Evolutionary conservation across 805 yeast species (phyloP).

Genomic region (Candida ovalis): DNA sequence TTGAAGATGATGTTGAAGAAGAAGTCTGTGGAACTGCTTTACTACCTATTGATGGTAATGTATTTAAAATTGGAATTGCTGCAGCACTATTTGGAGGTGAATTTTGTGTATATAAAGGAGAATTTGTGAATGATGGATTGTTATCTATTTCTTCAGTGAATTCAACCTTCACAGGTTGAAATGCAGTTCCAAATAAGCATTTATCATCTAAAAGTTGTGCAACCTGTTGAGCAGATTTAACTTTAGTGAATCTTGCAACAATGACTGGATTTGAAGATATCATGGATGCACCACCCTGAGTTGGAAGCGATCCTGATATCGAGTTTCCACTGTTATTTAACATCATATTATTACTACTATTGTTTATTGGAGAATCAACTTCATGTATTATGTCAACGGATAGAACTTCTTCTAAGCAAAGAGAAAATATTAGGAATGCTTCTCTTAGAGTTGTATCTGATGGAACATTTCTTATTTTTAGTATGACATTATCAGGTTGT

Average conservation of each 20-base stretch:
- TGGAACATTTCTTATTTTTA: slow-evolving; percentile 57
- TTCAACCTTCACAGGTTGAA: slow-evolving; percentile 40
- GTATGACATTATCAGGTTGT: slow-evolving; percentile 12
- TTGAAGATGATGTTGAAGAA: slow-evolving; percentile 5
- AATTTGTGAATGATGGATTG: slow-evolving; percentile 8
- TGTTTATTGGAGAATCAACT: slow-evolving; percentile 17
- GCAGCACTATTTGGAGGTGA: slow-evolving; percentile 15
- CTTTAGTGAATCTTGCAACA: slow-evolving; percentile 42
- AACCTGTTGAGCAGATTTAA: slow-evolving; percentile 40
- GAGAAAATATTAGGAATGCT: slow-evolving; percentile 60
- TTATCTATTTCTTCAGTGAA: slow-evolving; percentile 21
- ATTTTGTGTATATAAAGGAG: slow-evolving; percentile 14
- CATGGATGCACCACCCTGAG: slow-evolving; percentile 16
- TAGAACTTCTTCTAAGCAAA: slow-evolving; percentile 57
- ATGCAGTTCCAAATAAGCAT: slow-evolving; percentile 47
- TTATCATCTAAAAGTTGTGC: slow-evolving; percentile 39
- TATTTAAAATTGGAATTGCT: slow-evolving; percentile 7
- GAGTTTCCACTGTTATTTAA: slow-evolving; percentile 9
- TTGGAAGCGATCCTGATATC: slow-evolving; percentile 4
- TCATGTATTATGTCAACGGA: slow-evolving; percentile 35
- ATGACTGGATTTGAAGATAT: slow-evolving; percentile 30
- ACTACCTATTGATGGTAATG: slow-evolving; percentile 8
- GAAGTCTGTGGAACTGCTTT: slow-evolving; percentile 4
- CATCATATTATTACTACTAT: slow-evolving; percentile 10
- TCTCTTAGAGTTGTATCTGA: slow-evolving; percentile 62